Base-by-base conservation (phyloP, 768 basidiomycete genomes). In the Hypholoma sublateritium region DNA sequence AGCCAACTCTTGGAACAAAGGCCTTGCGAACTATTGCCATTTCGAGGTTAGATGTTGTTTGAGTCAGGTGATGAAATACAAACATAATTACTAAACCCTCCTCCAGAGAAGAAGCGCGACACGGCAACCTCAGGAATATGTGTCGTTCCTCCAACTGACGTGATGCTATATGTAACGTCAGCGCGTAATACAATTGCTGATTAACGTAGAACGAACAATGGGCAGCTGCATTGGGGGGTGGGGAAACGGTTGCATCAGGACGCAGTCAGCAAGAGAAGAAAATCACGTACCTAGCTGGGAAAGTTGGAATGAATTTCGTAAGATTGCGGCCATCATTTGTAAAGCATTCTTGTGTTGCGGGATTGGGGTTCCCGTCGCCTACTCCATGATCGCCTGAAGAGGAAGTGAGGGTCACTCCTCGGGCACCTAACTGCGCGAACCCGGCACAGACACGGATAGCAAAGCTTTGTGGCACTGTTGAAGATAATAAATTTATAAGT, bases 1-100 rank as follows among this genome's bases (percentile, higher is more conserved):
- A 5, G 71, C 78, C 2, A 24, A 24, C 0, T 79, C 58, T 63
- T 89, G 87, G 64, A 85, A 88, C 0, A 37, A 4, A 4, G 87
- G 87, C 21, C 80, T 80, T 19, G 61, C 0, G 66, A 84, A 87
- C 83, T 86, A 42, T 2, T 45, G n/a, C 17, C 16, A 35, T 24
- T 17, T 19, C 49, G 37, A 25, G 46, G 46, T 44, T 28, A 22
- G 36, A 32, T 22, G 22, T 11, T 32, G 44, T 16, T 5, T 24
- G 21, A n/a, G 5, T n/a, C 42, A 41, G 19, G 32, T n/a, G 14
- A 36, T 14, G 43, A 17, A 57, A 12, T 54, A 75, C 79, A 60
- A 12, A 87, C 86, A 51, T 83, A 82, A 59, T 87, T 76, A 66
- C 87, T 88, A 72, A 90, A 91, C 2, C 89, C 88, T 35, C 89